Conservation (phyloP, 148 eudicot genomes). For the Rhododendron mucronatum region DNA sequence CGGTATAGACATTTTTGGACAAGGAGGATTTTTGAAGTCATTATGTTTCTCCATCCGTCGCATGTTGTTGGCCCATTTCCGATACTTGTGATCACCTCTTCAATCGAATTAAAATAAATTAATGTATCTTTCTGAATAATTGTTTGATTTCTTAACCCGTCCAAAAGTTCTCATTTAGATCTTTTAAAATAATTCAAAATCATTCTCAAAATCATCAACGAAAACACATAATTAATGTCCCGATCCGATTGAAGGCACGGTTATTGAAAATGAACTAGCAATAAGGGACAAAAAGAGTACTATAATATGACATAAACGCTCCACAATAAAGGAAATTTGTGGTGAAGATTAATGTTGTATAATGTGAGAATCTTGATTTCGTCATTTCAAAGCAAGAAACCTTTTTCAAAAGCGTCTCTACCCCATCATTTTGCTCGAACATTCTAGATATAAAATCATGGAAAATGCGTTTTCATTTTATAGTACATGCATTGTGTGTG, state of each 20-base stretch:
- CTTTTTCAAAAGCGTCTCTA: not conserved
- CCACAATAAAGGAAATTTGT: not conserved
- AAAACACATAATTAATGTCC: not conserved
- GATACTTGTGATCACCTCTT: not conserved
- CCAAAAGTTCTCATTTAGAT: not conserved
- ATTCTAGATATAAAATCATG: not conserved
- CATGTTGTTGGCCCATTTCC: not conserved
- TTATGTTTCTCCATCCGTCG: not conserved
- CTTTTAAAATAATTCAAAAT: not conserved
- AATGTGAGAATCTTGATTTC: not conserved
- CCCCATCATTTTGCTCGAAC: not conserved
- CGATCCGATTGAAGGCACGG: not conserved
- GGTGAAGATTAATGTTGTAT: not conserved
- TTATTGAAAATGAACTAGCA: not conserved
- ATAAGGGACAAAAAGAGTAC: no score
- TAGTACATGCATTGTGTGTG: not conserved
- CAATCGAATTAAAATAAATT: not conserved
- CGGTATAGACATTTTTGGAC: not conserved
- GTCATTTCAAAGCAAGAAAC: not conserved
- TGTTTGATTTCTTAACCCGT: not conserved
- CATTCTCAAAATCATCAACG: not conserved
- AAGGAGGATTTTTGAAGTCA: not conserved
- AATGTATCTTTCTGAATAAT: not conserved
- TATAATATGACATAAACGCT: not conserved
- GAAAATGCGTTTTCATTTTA: not conserved